phyloP scores from a whole-genome alignment of 192 early-diverging fungal species.

The Podila epicladia region DNA sequence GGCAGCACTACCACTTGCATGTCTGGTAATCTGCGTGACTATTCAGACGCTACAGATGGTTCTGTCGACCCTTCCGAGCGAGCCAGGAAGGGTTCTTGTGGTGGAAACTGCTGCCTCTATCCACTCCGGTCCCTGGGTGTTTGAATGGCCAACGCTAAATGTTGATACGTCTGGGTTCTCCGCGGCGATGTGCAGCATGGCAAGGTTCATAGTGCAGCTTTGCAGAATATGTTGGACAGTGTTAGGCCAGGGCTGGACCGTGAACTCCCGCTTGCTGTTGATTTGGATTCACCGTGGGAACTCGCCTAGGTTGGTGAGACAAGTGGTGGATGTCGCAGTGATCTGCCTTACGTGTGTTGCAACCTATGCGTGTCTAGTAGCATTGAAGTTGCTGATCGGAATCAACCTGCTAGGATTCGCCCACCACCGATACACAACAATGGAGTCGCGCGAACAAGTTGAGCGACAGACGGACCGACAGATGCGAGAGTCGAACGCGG shows the following conservation, averaged over 20 bases:
- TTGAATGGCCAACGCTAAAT: slow-evolving; percentile 16
- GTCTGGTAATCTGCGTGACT: slow-evolving; percentile 70
- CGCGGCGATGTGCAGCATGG: slow-evolving; percentile 17
- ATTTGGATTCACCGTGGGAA: slow-evolving; percentile 11
- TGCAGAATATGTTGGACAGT: slow-evolving; percentile 16
- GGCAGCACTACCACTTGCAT: slow-evolving; percentile 80
- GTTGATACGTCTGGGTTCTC: slow-evolving; percentile 24
- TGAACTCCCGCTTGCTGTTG: slow-evolving; percentile 4
- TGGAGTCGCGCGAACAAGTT: slow-evolving; percentile 60
- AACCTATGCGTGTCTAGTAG: slow-evolving; percentile 64
- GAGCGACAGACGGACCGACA: slow-evolving; percentile 56
- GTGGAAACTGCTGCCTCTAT: slow-evolving; percentile 19
- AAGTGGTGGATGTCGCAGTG: slow-evolving; percentile 56
- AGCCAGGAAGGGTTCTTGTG: slow-evolving; percentile 1
- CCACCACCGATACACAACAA: slow-evolving; percentile 67
- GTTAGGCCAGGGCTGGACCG: slow-evolving; percentile 4
- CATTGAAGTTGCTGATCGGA: slow-evolving; percentile 81
- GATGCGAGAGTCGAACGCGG: slow-evolving; percentile 44
- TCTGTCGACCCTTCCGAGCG: slow-evolving; percentile 5
- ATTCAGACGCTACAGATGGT: slow-evolving; percentile 56
- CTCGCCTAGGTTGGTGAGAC: slow-evolving; percentile 32
- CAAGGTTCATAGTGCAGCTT: slow-evolving; percentile 25
- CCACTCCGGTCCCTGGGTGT: slow-evolving; percentile 24
- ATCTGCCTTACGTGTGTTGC: slow-evolving; percentile 55
- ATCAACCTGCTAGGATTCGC: slow-evolving; percentile 80